Base-by-base conservation (phyloP, 139 green algal species). In the Chlorokybus atmophyticus region DNA sequence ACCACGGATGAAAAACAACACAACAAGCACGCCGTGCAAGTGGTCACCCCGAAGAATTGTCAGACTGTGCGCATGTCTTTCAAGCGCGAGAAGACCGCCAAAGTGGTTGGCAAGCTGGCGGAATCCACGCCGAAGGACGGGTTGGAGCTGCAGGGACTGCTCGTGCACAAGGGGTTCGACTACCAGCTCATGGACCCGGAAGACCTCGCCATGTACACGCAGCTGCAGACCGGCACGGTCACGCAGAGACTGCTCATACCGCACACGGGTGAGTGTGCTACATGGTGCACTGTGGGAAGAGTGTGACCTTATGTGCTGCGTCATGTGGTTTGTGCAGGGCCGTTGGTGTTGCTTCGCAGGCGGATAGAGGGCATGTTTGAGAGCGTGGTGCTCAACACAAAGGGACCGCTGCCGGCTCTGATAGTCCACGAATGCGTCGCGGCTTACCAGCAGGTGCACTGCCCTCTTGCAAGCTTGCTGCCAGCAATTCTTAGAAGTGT, bases 121-220 rank as follows among this genome's bases (percentile, higher is more conserved):
- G 52, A 21, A 28, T 30, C 28, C 21, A 50, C 28, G 17, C 39
- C 38, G 7, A 31, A 48, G 23, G 50, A 77, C 14, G 76, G 74
- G 17, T 24, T 42, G 2, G 5, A 31, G 19, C 47, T 78, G 14
- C 41, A 60, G 24, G 77, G 77, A 17, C 32, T 83, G 38, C 66
- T 91, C 51, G 85, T 94, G 25, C 66, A 76, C 53, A 75, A 79
- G 48, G 68, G 69, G 30, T 71, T 71, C 29, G 48, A 54, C 39
- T 66, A 79, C 56, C 53, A 71, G 56, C 32, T 97, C 29, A 61
- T 97, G 75, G 64, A 79, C 29, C 79, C 85, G 1, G 71, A 84
- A 2, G 90, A 97, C 68, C 77, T 97, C 38, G 74, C 68, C 1
- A 50, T 50, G 19, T 96, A 86, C 82, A 96, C 87, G 32, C 81